Conservation (phyloP, 306 rosid species). For the Lathyrus oleraceus region DNA sequence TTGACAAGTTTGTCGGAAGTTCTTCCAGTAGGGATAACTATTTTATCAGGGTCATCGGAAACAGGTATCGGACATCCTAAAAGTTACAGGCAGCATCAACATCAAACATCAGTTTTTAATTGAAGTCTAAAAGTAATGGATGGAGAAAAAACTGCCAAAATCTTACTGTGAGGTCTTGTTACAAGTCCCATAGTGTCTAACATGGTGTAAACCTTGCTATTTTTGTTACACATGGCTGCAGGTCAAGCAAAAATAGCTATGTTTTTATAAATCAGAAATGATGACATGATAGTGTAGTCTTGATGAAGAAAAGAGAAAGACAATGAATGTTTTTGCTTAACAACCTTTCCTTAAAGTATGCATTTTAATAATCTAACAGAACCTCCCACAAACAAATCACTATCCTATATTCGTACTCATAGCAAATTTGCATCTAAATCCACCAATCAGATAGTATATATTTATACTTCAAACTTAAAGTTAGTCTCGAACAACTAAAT, state of each 20-base stretch:
- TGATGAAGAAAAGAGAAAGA: constrained; percentile 18
- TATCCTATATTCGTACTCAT: constrained; percentile 26
- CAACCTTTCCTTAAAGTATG: constrained; percentile 30
- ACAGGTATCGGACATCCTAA: constrained; percentile 86
- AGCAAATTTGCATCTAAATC: constrained; percentile 26
- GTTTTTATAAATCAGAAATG: constrained; percentile 36
- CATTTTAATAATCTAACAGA: constrained; percentile 23
- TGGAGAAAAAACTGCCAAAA: constrained; percentile 17
- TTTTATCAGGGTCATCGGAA: constrained; percentile 62
- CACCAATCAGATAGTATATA: constrained; percentile 9
- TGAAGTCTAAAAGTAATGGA: constrained; percentile 28
- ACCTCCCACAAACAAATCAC: constrained; percentile 18
- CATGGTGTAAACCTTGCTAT: constrained; percentile 73
- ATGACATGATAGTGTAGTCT: neutral
- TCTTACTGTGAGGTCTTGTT: constrained; percentile 79
- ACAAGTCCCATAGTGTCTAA: constrained; percentile 71
- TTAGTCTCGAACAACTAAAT: constrained; percentile 15
- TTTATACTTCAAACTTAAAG: constrained; percentile 21
- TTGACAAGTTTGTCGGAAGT: constrained; percentile 65
- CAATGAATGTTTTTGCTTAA: constrained; percentile 9
- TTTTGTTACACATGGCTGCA: constrained; percentile 93
- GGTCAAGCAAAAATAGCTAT: constrained; percentile 37
- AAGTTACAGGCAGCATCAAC: constrained; percentile 32
- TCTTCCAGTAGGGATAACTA: constrained; percentile 70
- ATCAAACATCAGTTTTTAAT: constrained; percentile 31